Base-by-base conservation (phyloP, 2,329 filamentous ascomycete species). In the Diaporthe caulivora region DNA sequence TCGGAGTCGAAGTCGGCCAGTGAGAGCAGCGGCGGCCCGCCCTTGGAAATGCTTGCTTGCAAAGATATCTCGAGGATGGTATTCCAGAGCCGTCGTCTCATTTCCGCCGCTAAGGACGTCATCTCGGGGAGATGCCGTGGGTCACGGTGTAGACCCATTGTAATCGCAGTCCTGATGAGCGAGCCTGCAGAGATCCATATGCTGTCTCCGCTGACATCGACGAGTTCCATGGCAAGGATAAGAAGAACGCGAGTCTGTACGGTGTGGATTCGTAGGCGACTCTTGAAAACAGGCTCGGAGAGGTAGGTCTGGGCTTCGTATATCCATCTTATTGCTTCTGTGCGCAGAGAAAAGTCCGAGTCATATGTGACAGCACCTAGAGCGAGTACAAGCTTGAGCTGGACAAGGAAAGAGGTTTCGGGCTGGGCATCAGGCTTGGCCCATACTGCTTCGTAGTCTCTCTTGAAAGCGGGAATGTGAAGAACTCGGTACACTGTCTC, bases 121-220 rank as follows among this genome's bases (percentile, higher is more conserved):
- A 88, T 87, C 26, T 83, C 82, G 9, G 84, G 82, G 5, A 90
- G 84, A 72, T 84, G 81, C 40, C 81, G 83, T 0, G 90, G 89
- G 71, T 91, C 90, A 1, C 88, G 85, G 77, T 92, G 89, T 8
- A 91, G 81, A 4, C 90, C 89, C 84, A 91, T 90, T 26, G 71
- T 68, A 78, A 91, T 86, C 69, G 89, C 90, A 10, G 84, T 85
- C 15, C 89, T 83, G n/a, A 90, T 74, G 15, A 91, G 75, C 0
- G 82, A 80, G 0, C 89, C 89, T 0, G 85, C 82, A 2, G 86
- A 83, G 42, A 88, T 84, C 88, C 88, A 91, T 1, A 84, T 82
- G 5, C 90, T 78, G 74, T 91, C 89, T 7, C 84, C 84, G 4
- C 84, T 85, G 4, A 89, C 82, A 17, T 82, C 84, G 37, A 84